Evolutionary conservation across 2,329 filamentous ascomycete genomes (phyloP).

Genomic region (Penicillium fuscoglaucum): DNA sequence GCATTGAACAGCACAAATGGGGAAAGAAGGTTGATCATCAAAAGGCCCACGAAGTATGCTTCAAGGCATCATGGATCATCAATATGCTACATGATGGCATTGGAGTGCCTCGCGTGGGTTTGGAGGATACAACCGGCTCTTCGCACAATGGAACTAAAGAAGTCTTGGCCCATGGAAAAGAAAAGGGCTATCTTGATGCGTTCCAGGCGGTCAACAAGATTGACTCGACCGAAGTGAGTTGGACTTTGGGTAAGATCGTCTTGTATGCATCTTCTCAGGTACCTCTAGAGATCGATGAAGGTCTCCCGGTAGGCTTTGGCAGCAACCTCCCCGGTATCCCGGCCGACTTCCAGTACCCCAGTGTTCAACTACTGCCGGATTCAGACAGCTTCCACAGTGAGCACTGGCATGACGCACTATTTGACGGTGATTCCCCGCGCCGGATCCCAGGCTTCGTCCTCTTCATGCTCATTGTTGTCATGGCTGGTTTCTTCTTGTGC

Average conservation of each 20-base stretch:
- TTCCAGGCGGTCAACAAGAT: constrained; percentile 95
- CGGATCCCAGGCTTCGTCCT: constrained; percentile 73
- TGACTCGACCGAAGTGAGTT: constrained; percentile 86
- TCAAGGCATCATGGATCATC: constrained; percentile 97
- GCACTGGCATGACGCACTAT: constrained; percentile 62
- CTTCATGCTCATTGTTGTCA: constrained; percentile 70
- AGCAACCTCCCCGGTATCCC: constrained; percentile 72
- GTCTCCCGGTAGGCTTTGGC: constrained; percentile 85
- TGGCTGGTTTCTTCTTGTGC: constrained; percentile 71
- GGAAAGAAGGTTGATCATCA: constrained; percentile 72
- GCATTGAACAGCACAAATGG: constrained; percentile 66
- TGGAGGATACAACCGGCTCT: constrained; percentile 62
- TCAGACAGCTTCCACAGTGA: constrained; percentile 42
- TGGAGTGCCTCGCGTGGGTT: constrained; percentile 79
- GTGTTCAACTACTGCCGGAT: constrained; percentile 39
- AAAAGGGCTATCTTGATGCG: constrained; percentile 74
- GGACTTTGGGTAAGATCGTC: constrained; percentile 96
- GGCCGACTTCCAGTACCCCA: constrained; percentile 77
- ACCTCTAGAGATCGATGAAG: constrained; percentile 59
- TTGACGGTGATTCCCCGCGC: constrained; percentile 65
- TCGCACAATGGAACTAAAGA: constrained; percentile 71
- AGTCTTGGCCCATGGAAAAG: constrained; percentile 66
- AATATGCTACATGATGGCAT: constrained; percentile 96
- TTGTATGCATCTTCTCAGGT: constrained; percentile 91
- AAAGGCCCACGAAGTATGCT: constrained; percentile 84